A percentile compares a stretch with the other conserved stretches of the same genome.
Conservation (phyloP, 2,329 filamentous ascomycete genomes). For the Curvularia hawaiiensis region DNA sequence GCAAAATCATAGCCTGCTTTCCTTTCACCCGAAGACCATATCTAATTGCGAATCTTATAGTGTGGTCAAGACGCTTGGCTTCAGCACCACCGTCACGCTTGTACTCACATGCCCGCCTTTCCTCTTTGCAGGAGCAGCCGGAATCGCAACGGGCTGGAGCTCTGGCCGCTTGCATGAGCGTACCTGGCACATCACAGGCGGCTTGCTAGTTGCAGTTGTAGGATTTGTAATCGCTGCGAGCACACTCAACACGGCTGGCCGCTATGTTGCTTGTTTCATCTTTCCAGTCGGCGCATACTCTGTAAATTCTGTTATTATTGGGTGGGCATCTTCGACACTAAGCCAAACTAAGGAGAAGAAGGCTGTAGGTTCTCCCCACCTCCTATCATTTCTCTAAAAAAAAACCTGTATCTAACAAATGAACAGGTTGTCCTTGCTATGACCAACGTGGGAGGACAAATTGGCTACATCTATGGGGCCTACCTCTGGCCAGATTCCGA, state of each 20-base stretch:
- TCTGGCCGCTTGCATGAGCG: conserved; percentile 57
- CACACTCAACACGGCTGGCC: conserved; percentile 34
- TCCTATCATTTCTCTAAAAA: neutral
- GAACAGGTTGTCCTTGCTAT: conserved; percentile 35
- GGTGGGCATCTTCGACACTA: conserved; percentile 36
- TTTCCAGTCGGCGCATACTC: conserved; percentile 39
- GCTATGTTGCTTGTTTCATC: conserved; percentile 40
- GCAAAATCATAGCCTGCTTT: neutral
- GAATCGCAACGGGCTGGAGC: conserved; percentile 56
- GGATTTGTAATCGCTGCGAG: conserved; percentile 49
- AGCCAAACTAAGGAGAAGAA: conserved; percentile 40
- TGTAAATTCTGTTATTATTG: conserved; percentile 40
- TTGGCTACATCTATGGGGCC: conserved; percentile 39
- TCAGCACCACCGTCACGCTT: conserved; percentile 43
- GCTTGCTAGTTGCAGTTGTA: conserved; percentile 48
- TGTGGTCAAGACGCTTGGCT: conserved; percentile 47
- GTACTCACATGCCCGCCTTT: conserved; percentile 56
- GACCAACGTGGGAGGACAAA: conserved; percentile 37
- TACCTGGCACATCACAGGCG: conserved; percentile 57
- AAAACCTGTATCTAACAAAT: neutral
- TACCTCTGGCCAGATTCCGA: conserved; percentile 36
- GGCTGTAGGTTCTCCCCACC: conserved; percentile 18
- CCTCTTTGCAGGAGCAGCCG: conserved; percentile 51
- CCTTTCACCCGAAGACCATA: too few species aligned
- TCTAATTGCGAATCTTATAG: conserved; percentile 13